Evolutionary conservation across 2,329 filamentous ascomycete genomes (phyloP).

Genomic region (Monosporascus sp.): DNA sequence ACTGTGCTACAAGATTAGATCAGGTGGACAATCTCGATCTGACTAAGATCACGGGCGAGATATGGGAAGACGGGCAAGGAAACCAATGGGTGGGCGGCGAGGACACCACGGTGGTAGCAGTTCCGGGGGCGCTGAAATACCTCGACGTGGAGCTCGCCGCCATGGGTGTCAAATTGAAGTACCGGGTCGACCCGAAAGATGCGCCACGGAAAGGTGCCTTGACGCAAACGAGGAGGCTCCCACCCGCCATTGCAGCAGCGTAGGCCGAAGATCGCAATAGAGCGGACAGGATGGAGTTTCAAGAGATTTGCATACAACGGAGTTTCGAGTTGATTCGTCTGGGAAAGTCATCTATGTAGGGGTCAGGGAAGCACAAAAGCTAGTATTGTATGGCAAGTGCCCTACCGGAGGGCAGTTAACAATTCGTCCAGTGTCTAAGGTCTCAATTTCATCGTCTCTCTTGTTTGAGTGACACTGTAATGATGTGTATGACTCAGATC

Average conservation of each 20-base stretch:
- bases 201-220: constrained; percentile 49
- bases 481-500: neutral
- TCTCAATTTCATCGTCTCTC: no score
- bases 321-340: neutral
- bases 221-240: constrained; percentile 26
- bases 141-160: constrained; percentile 91
- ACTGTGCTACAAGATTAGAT: constrained; percentile 62
- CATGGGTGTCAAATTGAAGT: constrained; percentile 95
- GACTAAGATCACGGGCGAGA: constrained; percentile 58
- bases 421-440: no score
- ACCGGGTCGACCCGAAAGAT: constrained; percentile 62
- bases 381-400: neutral
- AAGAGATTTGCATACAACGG: neutral
- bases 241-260: constrained; percentile 18
- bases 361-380: neutral
- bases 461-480: neutral
- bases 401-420: no score
- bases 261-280: constrained; percentile 9
- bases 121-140: constrained; percentile 88
- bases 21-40: constrained; percentile 52
- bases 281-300: neutral
- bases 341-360: neutral
- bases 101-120: constrained; percentile 83
- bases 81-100: constrained; percentile 81
- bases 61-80: constrained; percentile 90